Base-by-base conservation (phyloP, 2,329 filamentous ascomycete species). In the Chaetothyriales sp. region DNA sequence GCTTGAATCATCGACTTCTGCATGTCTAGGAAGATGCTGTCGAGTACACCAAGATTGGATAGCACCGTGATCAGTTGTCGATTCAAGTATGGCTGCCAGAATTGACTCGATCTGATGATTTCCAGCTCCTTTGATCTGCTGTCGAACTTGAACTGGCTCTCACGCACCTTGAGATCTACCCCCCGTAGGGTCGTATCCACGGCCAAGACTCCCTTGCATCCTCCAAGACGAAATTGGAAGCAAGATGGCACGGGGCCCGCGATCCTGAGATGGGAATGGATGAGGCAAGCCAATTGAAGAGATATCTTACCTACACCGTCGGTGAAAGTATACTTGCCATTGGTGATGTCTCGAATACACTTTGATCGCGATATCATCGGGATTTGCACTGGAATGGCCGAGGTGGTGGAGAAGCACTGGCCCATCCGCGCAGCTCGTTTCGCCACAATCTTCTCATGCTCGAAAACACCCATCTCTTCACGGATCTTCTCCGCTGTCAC, bases 301-400 rank as follows among this genome's bases (percentile, higher is more conserved):
- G 90, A 95, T n/a, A 98, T 87, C 64, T 88, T 94, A 1, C 92
- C 92, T 2, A 97, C 86, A 0, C 92, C 92, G 62, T 98, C 92
- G 0, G 86, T 92, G 65, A 97, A 98, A 54, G 73, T 84, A 62
- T 80, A 82, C 0, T 73, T 77, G 46, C 85, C 81, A 1, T 76
- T 74, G 53, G 81, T 72, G 18, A 97, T 77, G 58, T 97, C 92
- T 0, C 74, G 67, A 29, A 90, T 78, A 4, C 73, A 71, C 10
- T 77, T 72, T 22, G 78, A 65, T 1, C 74, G 72, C 44, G 44
- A 53, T 20, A 50, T 45, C 7, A 46, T 46, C 19, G 51, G 55
- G 40, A 51, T 47, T 15, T 54, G 29, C 3, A 56, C 48, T 13
- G 46, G 52, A 5, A 83, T 77, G 0, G 74, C 76, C 51, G 43